Conservation (phyloP, 306 rosid genomes). For the Glycine soja region DNA sequence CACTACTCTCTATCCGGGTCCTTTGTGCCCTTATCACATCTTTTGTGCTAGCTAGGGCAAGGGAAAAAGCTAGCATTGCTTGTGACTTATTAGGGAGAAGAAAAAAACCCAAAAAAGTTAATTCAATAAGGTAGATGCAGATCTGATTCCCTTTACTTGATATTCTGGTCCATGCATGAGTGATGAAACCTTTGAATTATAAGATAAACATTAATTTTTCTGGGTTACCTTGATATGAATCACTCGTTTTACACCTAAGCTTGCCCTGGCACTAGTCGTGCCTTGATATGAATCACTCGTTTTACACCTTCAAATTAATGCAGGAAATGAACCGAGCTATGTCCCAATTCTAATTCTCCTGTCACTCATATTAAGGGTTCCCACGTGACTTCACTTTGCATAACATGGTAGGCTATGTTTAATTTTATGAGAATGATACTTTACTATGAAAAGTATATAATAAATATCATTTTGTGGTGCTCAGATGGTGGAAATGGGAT, state of each 20-base stretch:
- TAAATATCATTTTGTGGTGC: neutral
- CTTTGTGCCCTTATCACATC: conserved; percentile 40
- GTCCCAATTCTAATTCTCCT: conserved; percentile 22
- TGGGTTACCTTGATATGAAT: conserved; percentile 28
- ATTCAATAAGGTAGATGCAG: conserved; percentile 19
- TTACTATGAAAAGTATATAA: neutral
- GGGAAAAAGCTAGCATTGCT: neutral
- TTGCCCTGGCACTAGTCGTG: too few relatives aligned
- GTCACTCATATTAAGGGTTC: neutral
- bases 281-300: neutral
- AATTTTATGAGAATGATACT: neutral
- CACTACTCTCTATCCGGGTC: conserved; percentile 27
- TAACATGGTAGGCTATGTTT: conserved; percentile 4
- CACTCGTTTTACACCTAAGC: conserved; percentile 42
- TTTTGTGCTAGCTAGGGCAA: neutral
- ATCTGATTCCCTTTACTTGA: conserved; percentile 35
- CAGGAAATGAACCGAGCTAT: neutral
- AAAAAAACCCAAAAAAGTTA: neutral
- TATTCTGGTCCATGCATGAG: conserved; percentile 45
- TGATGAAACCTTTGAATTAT: conserved; percentile 23
- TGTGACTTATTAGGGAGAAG: neutral
- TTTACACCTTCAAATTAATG: conserved; percentile 48
- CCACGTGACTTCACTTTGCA: conserved; percentile 30
- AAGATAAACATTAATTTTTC: conserved; percentile 1
- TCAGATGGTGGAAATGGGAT: neutral